phyloP scores from a whole-genome alignment of 2,329 filamentous ascomycete genomes.

The Fusarium cyanostomum region DNA sequence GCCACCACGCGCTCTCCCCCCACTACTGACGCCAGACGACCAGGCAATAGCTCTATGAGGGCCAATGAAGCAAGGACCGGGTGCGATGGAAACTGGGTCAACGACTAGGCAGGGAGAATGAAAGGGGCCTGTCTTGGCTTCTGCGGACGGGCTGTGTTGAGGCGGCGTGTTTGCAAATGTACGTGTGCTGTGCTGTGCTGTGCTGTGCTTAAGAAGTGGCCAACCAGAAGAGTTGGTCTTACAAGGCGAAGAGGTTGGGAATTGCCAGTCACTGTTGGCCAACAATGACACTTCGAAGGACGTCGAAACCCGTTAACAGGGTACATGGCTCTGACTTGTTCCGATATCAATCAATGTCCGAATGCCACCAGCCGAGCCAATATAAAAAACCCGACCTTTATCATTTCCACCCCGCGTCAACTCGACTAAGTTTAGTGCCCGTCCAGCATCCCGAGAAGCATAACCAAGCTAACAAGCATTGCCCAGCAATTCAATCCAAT shows the following conservation, averaged over 20 bases:
- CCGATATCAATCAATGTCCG: slow-evolving; percentile 2
- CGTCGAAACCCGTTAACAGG: background rate
- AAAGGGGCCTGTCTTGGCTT: slow-evolving; percentile 8
- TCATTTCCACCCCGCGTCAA: slow-evolving; percentile 23
- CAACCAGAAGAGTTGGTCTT: slow-evolving; percentile 1
- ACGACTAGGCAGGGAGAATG: slow-evolving; percentile 7
- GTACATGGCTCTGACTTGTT: background rate
- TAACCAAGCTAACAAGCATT: slow-evolving; percentile 14
- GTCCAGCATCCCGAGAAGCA: slow-evolving; percentile 20
- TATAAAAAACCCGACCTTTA: background rate
- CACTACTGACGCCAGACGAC: slow-evolving; percentile 22
- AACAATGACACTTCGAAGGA: background rate
- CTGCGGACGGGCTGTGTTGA: slow-evolving; percentile 4
- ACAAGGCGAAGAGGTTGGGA: slow-evolving; percentile 1
- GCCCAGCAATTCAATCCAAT: slow-evolving; percentile 28
- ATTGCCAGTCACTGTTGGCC: slow-evolving; percentile 6
- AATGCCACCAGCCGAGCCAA: slow-evolving; percentile 10
- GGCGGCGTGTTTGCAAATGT: background rate
- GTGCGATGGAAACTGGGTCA: slow-evolving; percentile 29
- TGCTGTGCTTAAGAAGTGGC: background rate
- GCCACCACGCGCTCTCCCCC: slow-evolving; percentile 28
- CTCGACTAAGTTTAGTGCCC: slow-evolving; percentile 40
- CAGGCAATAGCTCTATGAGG: slow-evolving; percentile 18
- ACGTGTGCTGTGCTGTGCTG: slow-evolving; percentile 25
- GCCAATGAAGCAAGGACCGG: slow-evolving; percentile 39